Base-by-base conservation (phyloP, 768 basidiomycete genomes). In the Termitomyces eurrhizus region DNA sequence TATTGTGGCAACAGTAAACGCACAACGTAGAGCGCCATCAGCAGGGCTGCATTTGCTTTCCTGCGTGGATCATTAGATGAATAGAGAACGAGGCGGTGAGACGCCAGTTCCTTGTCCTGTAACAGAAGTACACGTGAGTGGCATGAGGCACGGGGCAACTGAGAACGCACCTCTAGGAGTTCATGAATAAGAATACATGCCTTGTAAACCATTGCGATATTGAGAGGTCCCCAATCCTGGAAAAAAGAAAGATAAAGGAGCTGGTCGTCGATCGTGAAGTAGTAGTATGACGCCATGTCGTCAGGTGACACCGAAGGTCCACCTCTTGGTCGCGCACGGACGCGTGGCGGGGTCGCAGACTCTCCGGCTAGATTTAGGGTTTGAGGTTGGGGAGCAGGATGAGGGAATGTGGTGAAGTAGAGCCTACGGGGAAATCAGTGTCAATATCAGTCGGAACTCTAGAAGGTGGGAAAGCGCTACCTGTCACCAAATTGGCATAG, bases 21-120 rank as follows among this genome's bases (percentile, higher is more conserved):
- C 68, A 98, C 96, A 53, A 92, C 86, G 72, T 93, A 98, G 50
- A 98, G 83, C 12, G 95, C 89, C 80, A 98, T 91, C 32, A 98
- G 77, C n/a, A 98, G 76, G 0, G 95, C 95, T 6, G 96, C 93
- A 69, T 98, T 98, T 7, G 94, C 92, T 72, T 98, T 98, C 65
- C 82, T 80, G 66, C 86, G 85, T 7, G 95, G 88, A 67, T 95
- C 92, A 68, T 86, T 83, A 21, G 92, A 89, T 13, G 95, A 89
- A 74, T 96, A 98, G 16, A 99, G 79, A 12, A 95, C 89, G 13
- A 97, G 79, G 62, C 89, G 82, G 67, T 92, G 83, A n/a, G 82
- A 79, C 16, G 79, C 73, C 53, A 93, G 80, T 59, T 88, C 88
- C 65, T 84, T 81, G 72, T 93, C 93, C 92, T 94, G 66, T 63